Percentiles rank a stretch among this genome's conserved stretches.
Evolutionary conservation across 1,139 yeast species (phyloP).

Genomic region (Zygosaccharomyces sapae): DNA sequence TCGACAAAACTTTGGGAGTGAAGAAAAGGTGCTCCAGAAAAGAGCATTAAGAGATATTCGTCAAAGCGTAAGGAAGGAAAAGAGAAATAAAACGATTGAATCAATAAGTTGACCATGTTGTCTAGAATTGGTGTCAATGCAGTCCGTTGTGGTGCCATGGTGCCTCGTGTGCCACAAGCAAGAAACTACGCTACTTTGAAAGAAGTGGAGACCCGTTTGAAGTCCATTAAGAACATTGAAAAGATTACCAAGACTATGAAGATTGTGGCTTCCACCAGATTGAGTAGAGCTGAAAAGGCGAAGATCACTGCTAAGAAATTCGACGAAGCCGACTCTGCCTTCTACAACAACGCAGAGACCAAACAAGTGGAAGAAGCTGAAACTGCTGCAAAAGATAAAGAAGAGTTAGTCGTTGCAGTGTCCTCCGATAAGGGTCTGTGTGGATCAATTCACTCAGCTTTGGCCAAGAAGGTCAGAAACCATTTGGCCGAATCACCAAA

Average conservation of each 20-base stretch:
- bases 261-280: conserved; percentile 97
- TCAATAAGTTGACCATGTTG: conserved; percentile 1
- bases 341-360: conserved; percentile 79
- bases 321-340: conserved; percentile 74
- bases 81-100: not conserved
- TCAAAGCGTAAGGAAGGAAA: too few species aligned
- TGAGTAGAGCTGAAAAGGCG: conserved; percentile 92
- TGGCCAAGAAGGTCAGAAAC: conserved; percentile 80
- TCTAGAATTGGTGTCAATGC: conserved; percentile 5
- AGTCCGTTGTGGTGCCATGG: conserved; percentile 6
- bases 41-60: too few species aligned
- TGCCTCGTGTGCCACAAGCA: conserved; percentile 7
- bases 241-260: conserved; percentile 99
- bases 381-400: conserved; percentile 45
- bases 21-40: not conserved
- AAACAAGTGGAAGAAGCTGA: conserved; percentile 44
- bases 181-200: conserved; percentile 98
- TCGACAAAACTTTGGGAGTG: not conserved
- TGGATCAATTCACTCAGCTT: conserved; percentile 95
- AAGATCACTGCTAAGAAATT: conserved; percentile 85
- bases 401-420: conserved; percentile 76
- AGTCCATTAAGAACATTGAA: conserved; percentile 97
- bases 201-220: conserved; percentile 96
- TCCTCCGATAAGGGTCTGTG: conserved; percentile 98
- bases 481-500: conserved; percentile 57